phyloP scores from a whole-genome alignment of 1,139 yeast genomes.

The Pneumocystis canis region DNA sequence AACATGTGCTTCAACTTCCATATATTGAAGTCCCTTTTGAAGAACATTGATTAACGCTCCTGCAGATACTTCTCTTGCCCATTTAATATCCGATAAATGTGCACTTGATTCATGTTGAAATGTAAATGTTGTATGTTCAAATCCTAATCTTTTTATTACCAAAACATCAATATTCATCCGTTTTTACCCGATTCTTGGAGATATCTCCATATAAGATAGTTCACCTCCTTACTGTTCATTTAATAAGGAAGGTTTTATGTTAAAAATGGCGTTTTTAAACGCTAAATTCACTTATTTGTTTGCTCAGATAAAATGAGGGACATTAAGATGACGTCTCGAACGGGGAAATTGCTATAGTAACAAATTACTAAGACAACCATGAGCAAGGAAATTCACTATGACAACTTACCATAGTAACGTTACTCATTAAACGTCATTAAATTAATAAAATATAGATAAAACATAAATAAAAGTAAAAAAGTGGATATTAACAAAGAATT shows the following conservation, averaged over 20 bases:
- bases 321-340: not conserved
- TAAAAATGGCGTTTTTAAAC: not conserved
- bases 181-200: conserved; percentile 65
- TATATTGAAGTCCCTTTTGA: conserved; percentile 71
- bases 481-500: too few species aligned
- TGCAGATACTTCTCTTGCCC: conserved; percentile 38
- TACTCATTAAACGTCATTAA: too few species aligned
- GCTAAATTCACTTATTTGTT: not conserved
- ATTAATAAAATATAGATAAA: too few species aligned
- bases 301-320: not conserved
- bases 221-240: conserved; percentile 65
- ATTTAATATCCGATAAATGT: conserved; percentile 40
- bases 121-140: conserved; percentile 67
- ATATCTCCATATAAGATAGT: conserved; percentile 86
- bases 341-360: not conserved
- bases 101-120: conserved; percentile 62
- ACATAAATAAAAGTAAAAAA: too few species aligned
- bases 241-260: not conserved
- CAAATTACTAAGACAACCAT: too few species aligned
- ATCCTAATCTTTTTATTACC: conserved; percentile 19
- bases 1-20: conserved; percentile 38
- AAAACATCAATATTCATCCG: not conserved
- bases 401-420: too few species aligned
- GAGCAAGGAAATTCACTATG: too few species aligned
- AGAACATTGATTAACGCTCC: conserved; percentile 71